Evolutionary conservation across 805 yeast species (phyloP).

Genomic region (Myxozyma neglecta): DNA sequence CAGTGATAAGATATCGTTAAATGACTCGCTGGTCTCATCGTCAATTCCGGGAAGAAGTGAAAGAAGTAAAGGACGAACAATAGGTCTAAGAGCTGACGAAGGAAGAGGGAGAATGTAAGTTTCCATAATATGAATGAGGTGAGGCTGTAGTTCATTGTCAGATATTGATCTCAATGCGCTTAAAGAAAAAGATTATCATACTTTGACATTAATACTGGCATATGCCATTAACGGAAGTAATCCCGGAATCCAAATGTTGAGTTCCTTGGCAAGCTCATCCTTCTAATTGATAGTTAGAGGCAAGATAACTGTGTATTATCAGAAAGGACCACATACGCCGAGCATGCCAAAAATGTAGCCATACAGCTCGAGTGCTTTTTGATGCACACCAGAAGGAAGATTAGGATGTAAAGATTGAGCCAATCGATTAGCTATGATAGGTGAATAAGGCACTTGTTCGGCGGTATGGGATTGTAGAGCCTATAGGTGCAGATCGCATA

Average conservation of each 20-base stretch:
- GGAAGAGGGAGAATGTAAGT: slow-evolving; percentile 56
- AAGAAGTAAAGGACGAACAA: slow-evolving; percentile 69
- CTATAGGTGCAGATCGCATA: slow-evolving; percentile 10
- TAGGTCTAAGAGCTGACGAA: slow-evolving; percentile 49
- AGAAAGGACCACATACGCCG: slow-evolving; percentile 16
- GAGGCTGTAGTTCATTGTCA: slow-evolving; percentile 46
- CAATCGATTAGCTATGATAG: slow-evolving; percentile 66
- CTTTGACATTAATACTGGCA: slow-evolving; percentile 82
- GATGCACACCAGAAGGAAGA: slow-evolving; percentile 94
- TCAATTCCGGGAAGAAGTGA: slow-evolving; percentile 85
- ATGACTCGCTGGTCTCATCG: slow-evolving; percentile 86
- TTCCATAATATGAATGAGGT: slow-evolving; percentile 62
- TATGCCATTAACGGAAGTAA: slow-evolving; percentile 83
- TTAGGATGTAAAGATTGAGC: slow-evolving; percentile 77
- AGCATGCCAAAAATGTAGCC: slow-evolving; percentile 60
- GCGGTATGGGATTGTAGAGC: slow-evolving; percentile 37
- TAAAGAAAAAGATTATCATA: neutral
- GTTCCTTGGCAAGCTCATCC: slow-evolving; percentile 50
- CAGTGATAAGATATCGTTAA: slow-evolving; percentile 57
- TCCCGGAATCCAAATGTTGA: slow-evolving; percentile 89
- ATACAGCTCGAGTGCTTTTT: slow-evolving; percentile 79
- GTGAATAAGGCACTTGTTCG: slow-evolving; percentile 60
- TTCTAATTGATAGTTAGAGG: slow-evolving; percentile 8
- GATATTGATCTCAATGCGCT: neutral
- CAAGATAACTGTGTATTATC: neutral